Evolutionary conservation across 768 basidiomycete species (phyloP).

Genomic region (Suillus americanus): DNA sequence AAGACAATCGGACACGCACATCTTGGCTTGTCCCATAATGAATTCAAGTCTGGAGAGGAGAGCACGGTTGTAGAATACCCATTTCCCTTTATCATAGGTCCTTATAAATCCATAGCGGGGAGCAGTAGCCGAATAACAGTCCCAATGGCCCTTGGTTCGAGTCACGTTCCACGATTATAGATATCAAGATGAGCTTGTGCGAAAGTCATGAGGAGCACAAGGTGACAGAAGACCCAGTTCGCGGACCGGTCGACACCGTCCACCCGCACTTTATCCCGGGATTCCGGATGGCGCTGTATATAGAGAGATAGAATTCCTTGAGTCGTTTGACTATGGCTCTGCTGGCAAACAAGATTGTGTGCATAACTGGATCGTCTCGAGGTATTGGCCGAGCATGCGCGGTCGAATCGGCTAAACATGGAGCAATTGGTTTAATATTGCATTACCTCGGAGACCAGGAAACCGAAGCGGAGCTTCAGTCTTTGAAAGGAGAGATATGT

Average conservation of each 20-base stretch:
- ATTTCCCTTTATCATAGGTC: conserved; percentile 1
- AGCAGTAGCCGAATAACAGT: conserved; percentile 6
- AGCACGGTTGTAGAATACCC: background rate
- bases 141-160: background rate
- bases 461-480: conserved; percentile 47
- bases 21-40: conserved; percentile 45
- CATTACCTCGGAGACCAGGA: conserved; percentile 66
- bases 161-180: conserved; percentile 14
- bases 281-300: background rate
- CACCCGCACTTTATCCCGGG: background rate
- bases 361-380: conserved; percentile 71
- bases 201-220: conserved; percentile 18
- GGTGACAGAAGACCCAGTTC: conserved; percentile 9
- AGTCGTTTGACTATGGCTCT: conserved; percentile 35
- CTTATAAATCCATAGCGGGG: conserved; percentile 8
- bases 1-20: conserved; percentile 37
- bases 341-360: conserved; percentile 56
- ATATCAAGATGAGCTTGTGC: conserved; percentile 13
- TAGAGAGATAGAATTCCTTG: background rate
- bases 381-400: conserved; percentile 76
- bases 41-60: conserved; percentile 1
- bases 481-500: conserved; percentile 45
- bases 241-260: conserved; percentile 5
- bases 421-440: conserved; percentile 60
- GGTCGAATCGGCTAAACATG: conserved; percentile 62